Percentiles rank a stretch among this genome's conserved stretches.
Evolutionary conservation across 2,329 filamentous ascomycete species (phyloP).

Genomic region (Xylariaceae sp.): DNA sequence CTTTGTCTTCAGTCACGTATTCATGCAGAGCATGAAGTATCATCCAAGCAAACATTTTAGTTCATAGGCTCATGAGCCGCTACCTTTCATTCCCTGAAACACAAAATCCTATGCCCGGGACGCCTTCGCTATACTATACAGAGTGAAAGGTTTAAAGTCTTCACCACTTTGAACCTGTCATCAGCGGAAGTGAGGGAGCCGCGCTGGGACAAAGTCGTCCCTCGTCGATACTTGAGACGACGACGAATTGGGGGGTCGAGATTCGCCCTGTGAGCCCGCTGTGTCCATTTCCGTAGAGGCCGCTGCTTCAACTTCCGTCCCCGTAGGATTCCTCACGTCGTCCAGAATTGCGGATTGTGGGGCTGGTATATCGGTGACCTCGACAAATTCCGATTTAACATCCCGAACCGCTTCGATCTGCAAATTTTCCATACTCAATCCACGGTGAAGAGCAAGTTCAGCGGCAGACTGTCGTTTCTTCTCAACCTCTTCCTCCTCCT

Average conservation of each 20-base stretch:
- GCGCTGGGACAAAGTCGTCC: conserved; percentile 53
- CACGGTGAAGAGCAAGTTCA: conserved; percentile 49
- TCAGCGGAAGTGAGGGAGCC: conserved; percentile 54
- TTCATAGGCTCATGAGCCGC: too few species aligned
- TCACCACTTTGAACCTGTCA: background rate
- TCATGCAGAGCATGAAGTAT: too few species aligned
- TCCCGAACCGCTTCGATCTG: conserved; percentile 36
- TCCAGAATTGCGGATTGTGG: conserved; percentile 27
- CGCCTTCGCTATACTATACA: conserved; percentile 19
- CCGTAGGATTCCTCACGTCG: conserved; percentile 22
- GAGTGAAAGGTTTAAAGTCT: background rate
- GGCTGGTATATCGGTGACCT: conserved; percentile 28
- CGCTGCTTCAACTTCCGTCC: conserved; percentile 9
- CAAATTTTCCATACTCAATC: conserved; percentile 39
- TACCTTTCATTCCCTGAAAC: background rate
- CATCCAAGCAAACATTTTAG: too few species aligned
- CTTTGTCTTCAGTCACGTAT: too few species aligned
- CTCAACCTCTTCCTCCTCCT: conserved; percentile 54
- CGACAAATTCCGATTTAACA: conserved; percentile 31
- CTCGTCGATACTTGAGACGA: conserved; percentile 14
- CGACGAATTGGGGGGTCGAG: conserved; percentile 8
- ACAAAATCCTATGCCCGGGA: conserved; percentile 10
- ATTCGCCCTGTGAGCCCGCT: conserved; percentile 8
- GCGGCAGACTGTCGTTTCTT: conserved; percentile 52
- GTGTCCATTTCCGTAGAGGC: background rate